Evolutionary conservation across 768 basidiomycete species (phyloP).

Genomic region (Russula brevipes): DNA sequence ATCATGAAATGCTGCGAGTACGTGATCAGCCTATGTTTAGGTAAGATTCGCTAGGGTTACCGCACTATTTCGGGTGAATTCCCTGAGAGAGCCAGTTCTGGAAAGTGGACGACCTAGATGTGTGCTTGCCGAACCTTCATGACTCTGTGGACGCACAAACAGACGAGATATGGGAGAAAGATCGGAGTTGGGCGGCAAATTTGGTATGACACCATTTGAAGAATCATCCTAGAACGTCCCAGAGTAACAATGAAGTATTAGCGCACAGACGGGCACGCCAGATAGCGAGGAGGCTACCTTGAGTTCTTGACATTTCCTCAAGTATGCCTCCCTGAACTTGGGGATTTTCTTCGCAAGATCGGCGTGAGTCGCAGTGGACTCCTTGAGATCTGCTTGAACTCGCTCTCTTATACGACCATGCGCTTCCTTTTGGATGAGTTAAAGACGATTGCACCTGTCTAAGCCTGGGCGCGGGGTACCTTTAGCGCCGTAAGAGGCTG

Average conservation of each 20-base stretch:
- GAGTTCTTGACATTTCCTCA: constrained; percentile 81
- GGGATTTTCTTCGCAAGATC: constrained; percentile 82
- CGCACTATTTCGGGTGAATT: constrained; percentile 42
- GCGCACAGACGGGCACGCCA: not conserved
- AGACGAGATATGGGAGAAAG: no score
- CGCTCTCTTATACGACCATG: constrained; percentile 90
- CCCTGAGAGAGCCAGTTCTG: no score
- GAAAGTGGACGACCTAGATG: no score
- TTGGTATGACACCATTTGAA: constrained; percentile 31
- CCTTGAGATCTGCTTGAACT: constrained; percentile 86
- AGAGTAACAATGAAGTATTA: not conserved
- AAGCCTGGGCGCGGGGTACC: constrained; percentile 37
- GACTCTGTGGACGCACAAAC: no score
- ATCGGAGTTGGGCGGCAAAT: no score
- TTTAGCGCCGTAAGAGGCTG: constrained; percentile 61
- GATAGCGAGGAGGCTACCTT: constrained; percentile 47
- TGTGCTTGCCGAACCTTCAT: no score
- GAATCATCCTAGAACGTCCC: constrained; percentile 55
- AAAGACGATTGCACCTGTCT: not conserved
- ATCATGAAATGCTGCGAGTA: constrained; percentile 39
- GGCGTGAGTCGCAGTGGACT: constrained; percentile 63
- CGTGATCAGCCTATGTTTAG: no score
- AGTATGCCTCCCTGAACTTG: constrained; percentile 70
- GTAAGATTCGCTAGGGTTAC: no score
- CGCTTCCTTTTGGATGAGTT: constrained; percentile 54